Conservation (phyloP, 164 flowering plant genomes). For the Chimonanthus salicifolius region DNA sequence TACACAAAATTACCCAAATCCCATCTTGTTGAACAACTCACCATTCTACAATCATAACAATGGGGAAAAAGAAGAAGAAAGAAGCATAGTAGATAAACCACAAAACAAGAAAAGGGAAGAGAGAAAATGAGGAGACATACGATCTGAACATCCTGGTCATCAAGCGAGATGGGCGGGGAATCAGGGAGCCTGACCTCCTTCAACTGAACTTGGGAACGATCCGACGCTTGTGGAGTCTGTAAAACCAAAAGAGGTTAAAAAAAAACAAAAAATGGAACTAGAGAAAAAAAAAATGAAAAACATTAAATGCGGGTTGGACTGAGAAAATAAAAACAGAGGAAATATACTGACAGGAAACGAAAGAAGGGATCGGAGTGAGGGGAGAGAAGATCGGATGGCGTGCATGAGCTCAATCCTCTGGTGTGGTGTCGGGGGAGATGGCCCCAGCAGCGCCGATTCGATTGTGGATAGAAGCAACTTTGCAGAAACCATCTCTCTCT, state of each 20-base stretch:
- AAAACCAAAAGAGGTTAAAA: neutral
- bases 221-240: conserved; percentile 81
- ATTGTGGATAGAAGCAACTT: conserved; percentile 55
- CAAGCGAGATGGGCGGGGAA: conserved; percentile 66
- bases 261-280: neutral
- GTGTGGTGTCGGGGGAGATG: conserved; percentile 66
- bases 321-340: neutral
- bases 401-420: conserved; percentile 79
- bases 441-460: conserved; percentile 55
- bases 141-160: conserved; percentile 87
- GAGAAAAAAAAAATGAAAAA: neutral
- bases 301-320: neutral
- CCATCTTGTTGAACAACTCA: too few relatives aligned
- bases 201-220: conserved; percentile 71
- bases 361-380: conserved; percentile 59
- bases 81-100: too few relatives aligned
- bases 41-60: too few relatives aligned
- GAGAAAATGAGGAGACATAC: conserved; percentile 34
- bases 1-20: too few relatives aligned
- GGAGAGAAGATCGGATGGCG: conserved; percentile 58
- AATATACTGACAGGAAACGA: conserved; percentile 51
- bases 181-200: conserved; percentile 83
- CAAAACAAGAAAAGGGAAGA: neutral
- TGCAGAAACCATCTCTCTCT: conserved; percentile 58
- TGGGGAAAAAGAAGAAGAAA: too few relatives aligned